Evolutionary conservation across 768 basidiomycete genomes (phyloP), one percentile per base, ranked within the genome.

Genomic region (Rhodotorula graminis): DNA sequence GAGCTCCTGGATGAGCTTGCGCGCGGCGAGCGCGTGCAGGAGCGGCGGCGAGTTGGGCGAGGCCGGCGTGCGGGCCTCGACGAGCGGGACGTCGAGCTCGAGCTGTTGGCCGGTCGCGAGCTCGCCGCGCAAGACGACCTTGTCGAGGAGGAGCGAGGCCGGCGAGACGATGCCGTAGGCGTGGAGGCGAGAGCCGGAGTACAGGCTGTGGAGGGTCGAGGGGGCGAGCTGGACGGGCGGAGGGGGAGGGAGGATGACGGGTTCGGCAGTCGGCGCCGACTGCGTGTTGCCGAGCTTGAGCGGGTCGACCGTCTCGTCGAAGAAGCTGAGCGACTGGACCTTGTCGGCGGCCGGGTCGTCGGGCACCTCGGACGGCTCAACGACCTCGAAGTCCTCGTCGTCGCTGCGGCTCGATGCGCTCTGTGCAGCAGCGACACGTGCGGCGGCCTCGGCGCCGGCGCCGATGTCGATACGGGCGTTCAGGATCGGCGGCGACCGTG

Each of bases 21-120:
- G 84, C 3, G 87, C 87, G 11, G 86, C 84, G 52, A 88, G 80
- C 0, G 84, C 83, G 75, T 88, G 88, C 40, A 88, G 77, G 16
- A 70, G 47, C 5, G 64, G 56, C 44, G 64, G 64, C 44, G 25
- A 4, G 31, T 25, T 15, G 18, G 70, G 0, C 40, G 59, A n/a
- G 40, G 23, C 4, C 18, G 8, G 29, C n/a, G 40, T 33, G 55
- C 46, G 37, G 9, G 31, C 47, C 31, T 14, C 6, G 27, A 58
- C 66, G 55, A 78, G 57, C 18, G 76, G 73, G 12, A 78, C 58
- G n/a, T 67, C 58, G 49, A 78, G 69, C 46, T 31, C 56, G n/a
- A 78, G 65, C n/a, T 64, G 23, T 56, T 77, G 52, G 5, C 68
- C 68, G 1, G 61, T 58, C 44, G 72, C 75, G 65, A 76, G 74